Evolutionary conservation across 163 green algal genomes (phyloP).

Genomic region (Trebouxia gelatinosa): DNA sequence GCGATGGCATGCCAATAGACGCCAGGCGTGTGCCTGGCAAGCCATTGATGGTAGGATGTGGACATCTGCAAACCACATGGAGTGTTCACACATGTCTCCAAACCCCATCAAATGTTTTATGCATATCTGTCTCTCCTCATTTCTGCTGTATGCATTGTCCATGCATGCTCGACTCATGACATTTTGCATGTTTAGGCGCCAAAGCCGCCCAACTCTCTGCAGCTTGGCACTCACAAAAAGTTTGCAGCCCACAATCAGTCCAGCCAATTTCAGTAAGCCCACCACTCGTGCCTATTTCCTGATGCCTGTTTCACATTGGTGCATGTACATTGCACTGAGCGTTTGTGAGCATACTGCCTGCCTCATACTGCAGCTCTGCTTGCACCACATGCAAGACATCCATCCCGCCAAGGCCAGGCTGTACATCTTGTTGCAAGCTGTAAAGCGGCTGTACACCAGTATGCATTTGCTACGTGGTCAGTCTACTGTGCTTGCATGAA

Average conservation of each 20-base stretch:
- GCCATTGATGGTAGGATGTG: slow-evolving; percentile 9
- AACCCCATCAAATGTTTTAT: background rate
- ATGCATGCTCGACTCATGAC: background rate
- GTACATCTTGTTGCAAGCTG: too few species aligned
- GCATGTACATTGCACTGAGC: background rate
- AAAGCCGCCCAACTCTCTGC: slow-evolving; percentile 11
- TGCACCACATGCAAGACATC: too few species aligned
- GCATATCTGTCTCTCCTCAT: background rate
- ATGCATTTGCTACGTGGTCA: too few species aligned
- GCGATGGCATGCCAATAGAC: slow-evolving; percentile 24
- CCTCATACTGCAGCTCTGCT: too few species aligned
- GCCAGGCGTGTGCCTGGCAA: slow-evolving; percentile 14
- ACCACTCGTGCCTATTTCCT: too few species aligned
- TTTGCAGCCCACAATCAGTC: slow-evolving; percentile 8
- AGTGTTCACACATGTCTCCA: background rate
- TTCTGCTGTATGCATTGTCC: background rate
- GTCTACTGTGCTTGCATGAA: too few species aligned
- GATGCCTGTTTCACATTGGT: too few species aligned
- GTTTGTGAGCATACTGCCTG: too few species aligned
- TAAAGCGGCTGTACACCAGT: too few species aligned
- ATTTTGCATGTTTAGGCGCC: background rate
- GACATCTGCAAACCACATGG: background rate
- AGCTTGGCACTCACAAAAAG: slow-evolving; percentile 25
- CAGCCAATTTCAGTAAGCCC: slow-evolving; percentile 25
- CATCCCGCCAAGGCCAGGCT: too few species aligned